Conservation (phyloP, 1,284 basidiomycete genomes). For the Marasmius tenuissimus region DNA sequence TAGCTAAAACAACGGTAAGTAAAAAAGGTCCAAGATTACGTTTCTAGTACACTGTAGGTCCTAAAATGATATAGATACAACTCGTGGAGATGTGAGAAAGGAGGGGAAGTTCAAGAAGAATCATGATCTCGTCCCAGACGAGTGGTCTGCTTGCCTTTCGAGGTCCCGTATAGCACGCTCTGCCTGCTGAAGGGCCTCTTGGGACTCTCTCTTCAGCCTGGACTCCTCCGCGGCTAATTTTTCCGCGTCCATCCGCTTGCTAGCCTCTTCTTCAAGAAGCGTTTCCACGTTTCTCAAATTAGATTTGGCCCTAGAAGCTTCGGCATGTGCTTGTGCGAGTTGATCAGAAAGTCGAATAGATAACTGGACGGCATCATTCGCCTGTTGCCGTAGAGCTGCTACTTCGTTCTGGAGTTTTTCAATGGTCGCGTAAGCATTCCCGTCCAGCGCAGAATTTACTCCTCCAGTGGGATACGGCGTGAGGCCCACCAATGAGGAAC, state of each 20-base stretch:
- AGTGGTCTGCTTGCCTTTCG: not conserved
- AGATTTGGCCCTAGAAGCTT: conserved; percentile 51
- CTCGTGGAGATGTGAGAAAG: not conserved
- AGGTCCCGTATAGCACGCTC: not conserved
- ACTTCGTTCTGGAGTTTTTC: conserved; percentile 66
- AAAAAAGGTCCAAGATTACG: not conserved
- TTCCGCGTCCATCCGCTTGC: conserved; percentile 59
- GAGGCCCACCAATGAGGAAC: conserved; percentile 29
- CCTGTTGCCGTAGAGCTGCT: conserved; percentile 57
- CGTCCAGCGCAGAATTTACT: conserved; percentile 22
- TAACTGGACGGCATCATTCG: conserved; percentile 61
- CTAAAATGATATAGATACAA: not conserved
- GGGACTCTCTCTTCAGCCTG: conserved; percentile 46
- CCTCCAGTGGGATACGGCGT: conserved; percentile 23
- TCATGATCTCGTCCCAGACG: not conserved
- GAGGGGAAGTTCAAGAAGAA: not conserved
- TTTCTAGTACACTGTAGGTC: not conserved
- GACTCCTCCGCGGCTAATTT: conserved; percentile 50
- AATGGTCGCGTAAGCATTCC: conserved; percentile 40
- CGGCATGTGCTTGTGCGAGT: conserved; percentile 59
- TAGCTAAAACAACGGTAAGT: not conserved
- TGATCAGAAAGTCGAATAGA: conserved; percentile 64
- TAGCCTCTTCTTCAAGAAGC: conserved; percentile 58
- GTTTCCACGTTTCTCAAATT: conserved; percentile 53
- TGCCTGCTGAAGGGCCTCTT: conserved; percentile 22